These are phyloP conservation scores for Trichoderma gamsii DNA, from an alignment of 495 filamentous ascomycete species.

Conservation along the genomic window DNA sequence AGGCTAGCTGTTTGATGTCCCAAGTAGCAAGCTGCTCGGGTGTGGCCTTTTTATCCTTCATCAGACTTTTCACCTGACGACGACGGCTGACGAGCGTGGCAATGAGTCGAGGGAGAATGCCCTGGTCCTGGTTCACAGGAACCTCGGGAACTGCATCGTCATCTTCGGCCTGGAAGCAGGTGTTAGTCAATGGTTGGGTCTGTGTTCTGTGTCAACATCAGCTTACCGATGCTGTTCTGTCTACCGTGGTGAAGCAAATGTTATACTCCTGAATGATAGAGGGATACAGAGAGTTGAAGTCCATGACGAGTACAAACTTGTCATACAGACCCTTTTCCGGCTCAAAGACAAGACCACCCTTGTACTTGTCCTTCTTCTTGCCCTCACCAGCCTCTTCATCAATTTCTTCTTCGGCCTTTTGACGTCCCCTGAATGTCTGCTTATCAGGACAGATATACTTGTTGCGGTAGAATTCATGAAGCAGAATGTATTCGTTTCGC, in stretches of 20 bases:
- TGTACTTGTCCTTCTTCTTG: slow-evolving; percentile 98
- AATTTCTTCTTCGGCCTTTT: slow-evolving; percentile 57
- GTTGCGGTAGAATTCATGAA: slow-evolving; percentile 91
- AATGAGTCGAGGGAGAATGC: slow-evolving; percentile 85
- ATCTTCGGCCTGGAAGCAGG: slow-evolving; percentile 56
- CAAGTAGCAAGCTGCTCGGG: slow-evolving; percentile 84
- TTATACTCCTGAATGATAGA: slow-evolving; percentile 99
- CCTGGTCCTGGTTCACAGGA: slow-evolving; percentile 60
- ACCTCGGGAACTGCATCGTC: slow-evolving; percentile 73
- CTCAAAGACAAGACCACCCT: slow-evolving; percentile 96
- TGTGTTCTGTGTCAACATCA: slow-evolving; percentile 18
- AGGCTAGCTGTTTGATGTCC: slow-evolving; percentile 95
- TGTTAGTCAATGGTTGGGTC: slow-evolving; percentile 2
- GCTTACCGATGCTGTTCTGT: slow-evolving; percentile 58
- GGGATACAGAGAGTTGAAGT: slow-evolving; percentile 98
- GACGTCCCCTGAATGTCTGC: slow-evolving; percentile 60
- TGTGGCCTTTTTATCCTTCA: slow-evolving; percentile 89
- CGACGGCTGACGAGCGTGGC: slow-evolving; percentile 81
- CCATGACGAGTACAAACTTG: slow-evolving; percentile 96
- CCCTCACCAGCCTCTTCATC: slow-evolving; percentile 62
- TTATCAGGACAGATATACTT: slow-evolving; percentile 99
- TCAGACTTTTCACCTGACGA: slow-evolving; percentile 84
- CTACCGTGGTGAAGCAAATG: slow-evolving; percentile 97
- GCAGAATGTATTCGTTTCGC: slow-evolving; percentile 97
- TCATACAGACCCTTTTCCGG: slow-evolving; percentile 96